Conservation (phyloP, 257 asterid genomes). For the Verbena officinalis region DNA sequence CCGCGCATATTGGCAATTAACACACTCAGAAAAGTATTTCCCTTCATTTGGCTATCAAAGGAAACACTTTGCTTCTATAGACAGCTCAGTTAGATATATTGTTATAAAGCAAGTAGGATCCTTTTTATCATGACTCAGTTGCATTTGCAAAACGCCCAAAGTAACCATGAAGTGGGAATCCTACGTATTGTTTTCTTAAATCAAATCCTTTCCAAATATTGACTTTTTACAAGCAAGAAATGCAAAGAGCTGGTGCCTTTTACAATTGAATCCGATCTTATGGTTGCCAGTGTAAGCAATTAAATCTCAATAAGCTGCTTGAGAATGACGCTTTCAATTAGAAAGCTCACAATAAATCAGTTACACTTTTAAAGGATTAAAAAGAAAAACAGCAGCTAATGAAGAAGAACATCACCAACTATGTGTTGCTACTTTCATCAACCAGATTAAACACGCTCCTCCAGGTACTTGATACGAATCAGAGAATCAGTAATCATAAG, state of each 20-base stretch:
- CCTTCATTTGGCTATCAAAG: not conserved
- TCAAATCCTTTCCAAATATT: too few species aligned
- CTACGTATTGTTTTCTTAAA: too few species aligned
- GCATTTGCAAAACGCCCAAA: too few species aligned
- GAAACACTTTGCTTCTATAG: not conserved
- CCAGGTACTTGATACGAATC: not conserved
- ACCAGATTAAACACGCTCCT: not conserved
- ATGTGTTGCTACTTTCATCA: not conserved
- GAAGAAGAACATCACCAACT: not conserved
- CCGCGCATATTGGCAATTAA: not conserved
- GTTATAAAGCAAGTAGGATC: not conserved
- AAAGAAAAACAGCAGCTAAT: too few species aligned
- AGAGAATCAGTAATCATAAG: not conserved
- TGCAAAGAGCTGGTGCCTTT: too few species aligned
- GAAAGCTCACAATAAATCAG: not conserved
- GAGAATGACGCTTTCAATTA: slow-evolving; percentile 1
- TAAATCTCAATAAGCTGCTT: not conserved
- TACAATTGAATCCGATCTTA: too few species aligned
- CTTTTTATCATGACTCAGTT: not conserved
- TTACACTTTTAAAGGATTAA: not conserved
- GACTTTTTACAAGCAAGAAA: too few species aligned
- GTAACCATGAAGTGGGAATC: too few species aligned
- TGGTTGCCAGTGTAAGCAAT: too few species aligned
- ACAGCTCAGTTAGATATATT: not conserved
- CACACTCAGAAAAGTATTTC: not conserved